Evolutionary conservation across 2,329 filamentous ascomycete species (phyloP), one percentile per base, ranked within the genome.

Genomic region (Sclerotinia nivalis): DNA sequence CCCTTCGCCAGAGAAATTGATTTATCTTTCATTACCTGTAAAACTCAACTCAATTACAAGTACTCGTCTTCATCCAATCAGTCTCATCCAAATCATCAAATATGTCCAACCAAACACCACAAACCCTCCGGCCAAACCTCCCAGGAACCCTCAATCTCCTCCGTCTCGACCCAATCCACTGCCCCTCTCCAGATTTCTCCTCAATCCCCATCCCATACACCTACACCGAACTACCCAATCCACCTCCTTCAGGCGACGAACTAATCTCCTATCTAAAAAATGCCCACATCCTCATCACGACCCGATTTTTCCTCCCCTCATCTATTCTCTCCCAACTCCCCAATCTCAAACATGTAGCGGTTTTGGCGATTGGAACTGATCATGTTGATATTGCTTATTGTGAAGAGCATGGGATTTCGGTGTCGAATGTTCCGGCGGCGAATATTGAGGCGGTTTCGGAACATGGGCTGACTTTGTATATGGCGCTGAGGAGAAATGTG

Each of bases 331-430:
- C 71, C 10, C 74, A 74, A 18, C 77, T 72, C 25, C 79, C 80
- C 8, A 75, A 75, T 1, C 74, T 81, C 67, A 73, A 76, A 18
- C 75, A 81, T 71, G 69, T 82, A 34, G 77, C 76, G 45, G 75
- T 80, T 2, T 74, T 80, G 25, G 81, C 80, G 0, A 79, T 79
- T 20, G 81, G 81, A 13, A 79, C 75, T 22, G 81, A 82, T 71
- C 70, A 72, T n/a, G 74, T 82, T 1, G 80, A 82, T 73, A 71
- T 81, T 0, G 76, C 69, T 0, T 78, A 79, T 4, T 82, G 80
- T 70, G 72, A 70, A 22, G 72, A 73, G 28, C 72, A 76, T 2
- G 78, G 78, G 1, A 78, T 82, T 50, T 74, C 72, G 4, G 80
- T 82, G 2, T 76, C 76, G 40, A 82, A 82, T 73, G 77, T 80